Percentiles rank a stretch among this genome's conserved stretches.
Conservation (phyloP, 2,329 filamentous ascomycete species). For the Cordyceps militaris region DNA sequence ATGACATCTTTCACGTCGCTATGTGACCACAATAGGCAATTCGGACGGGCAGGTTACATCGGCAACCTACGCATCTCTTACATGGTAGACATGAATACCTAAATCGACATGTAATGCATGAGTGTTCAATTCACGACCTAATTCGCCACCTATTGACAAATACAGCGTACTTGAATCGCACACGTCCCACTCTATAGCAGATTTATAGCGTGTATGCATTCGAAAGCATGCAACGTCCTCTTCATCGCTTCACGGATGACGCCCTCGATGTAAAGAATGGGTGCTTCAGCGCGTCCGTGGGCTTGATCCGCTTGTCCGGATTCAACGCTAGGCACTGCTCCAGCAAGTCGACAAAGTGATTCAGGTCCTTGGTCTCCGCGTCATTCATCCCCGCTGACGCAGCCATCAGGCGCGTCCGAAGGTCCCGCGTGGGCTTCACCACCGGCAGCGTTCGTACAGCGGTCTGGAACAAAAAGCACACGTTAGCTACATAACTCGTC, state of each 20-base stretch:
- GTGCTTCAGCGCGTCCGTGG: conserved; percentile 79
- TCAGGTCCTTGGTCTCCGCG: conserved; percentile 67
- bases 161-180: background rate
- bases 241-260: conserved; percentile 18
- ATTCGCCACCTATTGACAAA: background rate
- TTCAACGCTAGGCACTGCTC: conserved; percentile 86
- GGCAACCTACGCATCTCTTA: background rate
- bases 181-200: background rate
- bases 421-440: conserved; percentile 70
- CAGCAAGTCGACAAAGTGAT: conserved; percentile 77
- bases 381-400: conserved; percentile 69
- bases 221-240: background rate
- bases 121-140: background rate
- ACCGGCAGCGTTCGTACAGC: conserved; percentile 60
- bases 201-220: background rate
- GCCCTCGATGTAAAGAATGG: conserved; percentile 62
- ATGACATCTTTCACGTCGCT: background rate
- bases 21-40: background rate
- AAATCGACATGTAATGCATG: background rate
- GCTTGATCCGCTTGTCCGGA: conserved; percentile 84
- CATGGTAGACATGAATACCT: background rate
- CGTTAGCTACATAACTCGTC: conserved; percentile 14
- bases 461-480: conserved; percentile 39
- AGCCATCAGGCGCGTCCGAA: conserved; percentile 71
- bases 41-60: background rate